A percentile compares a stretch with the other conserved stretches of the same genome.
phyloP scores from a whole-genome alignment of 2,329 filamentous ascomycete genomes.

The Colletotrichum phormii region DNA sequence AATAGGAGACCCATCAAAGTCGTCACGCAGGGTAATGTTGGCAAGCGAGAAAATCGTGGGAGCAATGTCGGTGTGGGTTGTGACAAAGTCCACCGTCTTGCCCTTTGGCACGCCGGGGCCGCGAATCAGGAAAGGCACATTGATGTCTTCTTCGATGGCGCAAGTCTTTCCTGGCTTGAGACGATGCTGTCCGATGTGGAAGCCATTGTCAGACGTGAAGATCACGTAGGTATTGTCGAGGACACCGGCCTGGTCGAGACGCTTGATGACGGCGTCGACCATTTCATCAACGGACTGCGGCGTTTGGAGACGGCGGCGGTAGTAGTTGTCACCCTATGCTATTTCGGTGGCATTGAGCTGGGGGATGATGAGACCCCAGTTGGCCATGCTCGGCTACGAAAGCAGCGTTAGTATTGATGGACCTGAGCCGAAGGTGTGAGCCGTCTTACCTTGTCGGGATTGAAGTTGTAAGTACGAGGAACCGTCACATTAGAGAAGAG shows the following conservation, averaged over 20 bases:
- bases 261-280: conserved; percentile 57
- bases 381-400: conserved; percentile 52
- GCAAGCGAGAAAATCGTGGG: conserved; percentile 67
- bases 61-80: conserved; percentile 72
- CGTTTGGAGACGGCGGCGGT: conserved; percentile 61
- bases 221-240: conserved; percentile 72
- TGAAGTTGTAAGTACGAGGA: conserved; percentile 74
- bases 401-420: neutral
- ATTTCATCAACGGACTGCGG: conserved; percentile 68
- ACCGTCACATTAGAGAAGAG: conserved; percentile 71
- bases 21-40: conserved; percentile 53
- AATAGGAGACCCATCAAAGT: conserved; percentile 70
- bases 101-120: conserved; percentile 63
- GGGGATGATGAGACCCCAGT: conserved; percentile 57
- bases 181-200: conserved; percentile 70
- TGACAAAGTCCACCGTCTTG: conserved; percentile 56
- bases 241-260: conserved; percentile 62
- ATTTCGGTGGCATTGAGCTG: conserved; percentile 55
- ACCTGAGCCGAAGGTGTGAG: too few species aligned
- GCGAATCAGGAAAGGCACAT: conserved; percentile 67
- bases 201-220: conserved; percentile 71
- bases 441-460: conserved; percentile 64
- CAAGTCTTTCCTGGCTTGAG: conserved; percentile 69
- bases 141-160: conserved; percentile 69
- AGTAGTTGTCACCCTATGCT: conserved; percentile 62